These are phyloP conservation scores for Sanguinoderma infundibulare DNA, from an alignment of 1,284 basidiomycete species.

Conservation along the genomic window DNA sequence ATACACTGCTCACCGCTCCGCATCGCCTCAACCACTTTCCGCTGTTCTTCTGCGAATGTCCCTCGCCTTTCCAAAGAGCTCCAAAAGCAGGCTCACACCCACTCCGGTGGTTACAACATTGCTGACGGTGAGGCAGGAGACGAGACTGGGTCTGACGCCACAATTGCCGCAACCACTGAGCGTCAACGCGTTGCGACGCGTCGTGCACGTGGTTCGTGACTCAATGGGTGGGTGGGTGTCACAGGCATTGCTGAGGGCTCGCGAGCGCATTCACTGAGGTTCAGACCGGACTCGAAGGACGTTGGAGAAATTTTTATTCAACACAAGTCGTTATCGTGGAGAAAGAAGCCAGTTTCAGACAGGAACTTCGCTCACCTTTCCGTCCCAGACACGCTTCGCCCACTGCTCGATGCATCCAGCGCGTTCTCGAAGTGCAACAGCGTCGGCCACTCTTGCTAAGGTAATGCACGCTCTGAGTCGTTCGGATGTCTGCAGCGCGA, in stretches of 20 bases:
- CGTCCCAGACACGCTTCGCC: conserved; percentile 24
- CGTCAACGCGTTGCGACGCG: background rate
- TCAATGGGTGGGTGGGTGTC: no score
- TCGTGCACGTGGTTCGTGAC: background rate
- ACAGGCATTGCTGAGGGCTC: no score
- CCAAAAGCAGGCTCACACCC: no score
- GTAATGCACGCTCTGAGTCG: no score
- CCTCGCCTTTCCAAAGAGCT: background rate
- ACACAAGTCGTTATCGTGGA: background rate
- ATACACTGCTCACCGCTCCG: background rate
- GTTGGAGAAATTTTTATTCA: no score
- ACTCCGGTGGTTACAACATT: no score
- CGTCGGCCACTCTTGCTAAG: no score
- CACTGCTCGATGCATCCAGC: conserved; percentile 18
- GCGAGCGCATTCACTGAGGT: background rate
- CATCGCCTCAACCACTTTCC: background rate
- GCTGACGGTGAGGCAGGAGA: no score
- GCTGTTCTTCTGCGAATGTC: background rate
- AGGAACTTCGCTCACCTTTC: conserved; percentile 3
- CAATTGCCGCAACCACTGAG: background rate
- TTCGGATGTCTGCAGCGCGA: no score
- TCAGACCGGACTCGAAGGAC: background rate
- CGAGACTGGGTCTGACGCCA: background rate
- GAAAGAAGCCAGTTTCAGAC: no score
- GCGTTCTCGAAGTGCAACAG: conserved; percentile 30